Conservation (phyloP, 1,284 basidiomycete species). For the Porphyrellus sp. region DNA sequence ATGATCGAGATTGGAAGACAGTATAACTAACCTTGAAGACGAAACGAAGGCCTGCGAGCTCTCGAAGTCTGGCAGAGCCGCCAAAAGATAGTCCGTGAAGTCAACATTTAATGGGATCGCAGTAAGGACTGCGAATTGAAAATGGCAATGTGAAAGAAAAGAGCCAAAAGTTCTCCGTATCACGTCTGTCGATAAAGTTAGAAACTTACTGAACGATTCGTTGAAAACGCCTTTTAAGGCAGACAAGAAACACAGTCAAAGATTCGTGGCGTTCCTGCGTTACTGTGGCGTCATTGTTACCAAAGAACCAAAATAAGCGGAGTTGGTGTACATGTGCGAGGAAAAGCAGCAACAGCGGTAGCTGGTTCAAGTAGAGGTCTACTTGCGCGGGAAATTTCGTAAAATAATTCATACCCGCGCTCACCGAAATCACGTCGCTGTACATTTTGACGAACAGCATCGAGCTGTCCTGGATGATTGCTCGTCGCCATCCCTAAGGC, state of each 20-base stretch:
- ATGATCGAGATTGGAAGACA: constrained; percentile 35
- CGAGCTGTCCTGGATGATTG: too few species aligned
- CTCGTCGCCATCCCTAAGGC: too few species aligned
- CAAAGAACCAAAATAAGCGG: too few species aligned
- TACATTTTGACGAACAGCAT: too few species aligned
- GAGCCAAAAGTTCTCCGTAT: neutral
- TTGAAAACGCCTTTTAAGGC: neutral
- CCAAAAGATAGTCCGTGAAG: constrained; percentile 34
- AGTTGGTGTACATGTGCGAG: neutral
- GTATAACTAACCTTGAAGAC: constrained; percentile 32
- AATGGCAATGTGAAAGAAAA: constrained; percentile 4
- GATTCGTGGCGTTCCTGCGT: too few species aligned
- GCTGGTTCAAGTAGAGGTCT: too few species aligned
- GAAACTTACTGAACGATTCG: neutral
- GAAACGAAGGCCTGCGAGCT: constrained; percentile 30
- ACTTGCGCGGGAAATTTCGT: too few species aligned
- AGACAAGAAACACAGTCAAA: too few species aligned
- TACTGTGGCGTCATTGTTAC: too few species aligned
- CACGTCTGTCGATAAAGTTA: neutral
- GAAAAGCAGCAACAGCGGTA: too few species aligned
- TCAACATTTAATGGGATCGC: constrained; percentile 21
- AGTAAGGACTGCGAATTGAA: neutral
- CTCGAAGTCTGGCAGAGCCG: constrained; percentile 29
- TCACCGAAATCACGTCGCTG: too few species aligned
- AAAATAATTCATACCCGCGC: too few species aligned